Base-by-base conservation (phyloP, 1,284 basidiomycete genomes). In the Rhodotorula sp. region DNA sequence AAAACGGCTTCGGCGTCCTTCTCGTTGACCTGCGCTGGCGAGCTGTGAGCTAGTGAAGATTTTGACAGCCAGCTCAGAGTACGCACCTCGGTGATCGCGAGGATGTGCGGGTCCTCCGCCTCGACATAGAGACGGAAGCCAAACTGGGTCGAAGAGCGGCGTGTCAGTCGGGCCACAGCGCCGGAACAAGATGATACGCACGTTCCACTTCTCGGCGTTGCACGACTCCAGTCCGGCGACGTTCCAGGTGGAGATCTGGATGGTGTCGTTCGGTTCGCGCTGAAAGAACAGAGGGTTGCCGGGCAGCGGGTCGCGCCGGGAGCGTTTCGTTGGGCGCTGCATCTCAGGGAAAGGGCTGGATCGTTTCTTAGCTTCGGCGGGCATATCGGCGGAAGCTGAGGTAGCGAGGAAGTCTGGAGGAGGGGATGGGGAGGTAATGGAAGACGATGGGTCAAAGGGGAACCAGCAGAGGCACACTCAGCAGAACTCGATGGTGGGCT, bases 61-160 rank as follows among this genome's bases (percentile, higher is more conserved):
- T 44, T 15, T 49, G 59, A 17, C 24, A 62, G 10, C 19, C n/a
- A 27, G 32, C 15, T 10, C 9, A n/a, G 36, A 22, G 24, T 4
- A 32, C 36, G 39, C 11, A 58, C 62, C 80, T 92, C 90, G 0
- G 89, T 90, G 62, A 92, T 80, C 17, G 91, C 84, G 34, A 92
- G 81, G 44, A 92, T 82, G 78, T 92, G 90, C 0, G 90, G 85
- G 76, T 91, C 86, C 75, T 92, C 90, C 2, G 90, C 90, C 76
- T 90, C 88, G 46, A 91, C 82, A 76, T 92, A 92, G 32, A 53
- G 34, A 13, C 71, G 64, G 44, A 73, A 65, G 24, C 61, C 71
- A 20, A 53, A 56, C 66, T 72, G 29, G 4, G 19, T 49, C 24
- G 27, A 60, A 11, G 10, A 20, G 29, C 22, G 24, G 48, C n/a